Evolutionary conservation across 768 basidiomycete species (phyloP), one percentile per base, ranked within the genome.

Genomic region (Leccinum fibrillosum): DNA sequence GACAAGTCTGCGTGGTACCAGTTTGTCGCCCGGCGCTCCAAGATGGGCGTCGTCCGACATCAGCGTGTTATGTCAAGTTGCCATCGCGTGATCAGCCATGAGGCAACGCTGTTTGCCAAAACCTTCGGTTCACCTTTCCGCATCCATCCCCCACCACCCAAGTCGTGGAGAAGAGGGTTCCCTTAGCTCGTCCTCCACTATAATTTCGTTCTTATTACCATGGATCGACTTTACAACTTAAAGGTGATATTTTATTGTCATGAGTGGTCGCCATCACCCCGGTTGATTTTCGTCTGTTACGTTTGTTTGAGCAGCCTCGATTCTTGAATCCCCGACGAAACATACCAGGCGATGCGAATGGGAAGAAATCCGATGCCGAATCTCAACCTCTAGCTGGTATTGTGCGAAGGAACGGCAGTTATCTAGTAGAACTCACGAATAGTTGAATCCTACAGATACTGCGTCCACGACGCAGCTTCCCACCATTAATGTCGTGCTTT

Each of bases 401-500:
- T 54, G 37, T 60, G 44, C 2, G 11, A 55, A 15, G 7, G 6
- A 54, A 52, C 12, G 6, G 44, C 13, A 19, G 1, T 57, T 30
- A 28, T 56, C 26, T 15, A 21, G 30, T 44, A 34, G 32, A 28
- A 23, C 63, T 68, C 25, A 68, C 21, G 21, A 42, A 25, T 26
- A 26, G 21, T 48, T 53, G 65, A 61, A 17, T 23, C 13, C 45
- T 19, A 26, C 44, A 49, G 34, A 49, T 56, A 13, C 55, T 35
- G 5, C 60, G 1, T 13, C 8, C 11, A 19, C 50, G 34, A n/a
- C 53, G 30, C 60, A 25, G 11, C 39, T 54, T n/a, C 19, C 1
- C 19, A 58, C 62, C 26, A 34, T 62, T 52, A 80, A 79, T 35
- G 64, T 79, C 42, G 63, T 80, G 3, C 56, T 80, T 19, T 78